Evolutionary conservation across 1,284 basidiomycete genomes (phyloP).

Genomic region (Naganishia cerealis): DNA sequence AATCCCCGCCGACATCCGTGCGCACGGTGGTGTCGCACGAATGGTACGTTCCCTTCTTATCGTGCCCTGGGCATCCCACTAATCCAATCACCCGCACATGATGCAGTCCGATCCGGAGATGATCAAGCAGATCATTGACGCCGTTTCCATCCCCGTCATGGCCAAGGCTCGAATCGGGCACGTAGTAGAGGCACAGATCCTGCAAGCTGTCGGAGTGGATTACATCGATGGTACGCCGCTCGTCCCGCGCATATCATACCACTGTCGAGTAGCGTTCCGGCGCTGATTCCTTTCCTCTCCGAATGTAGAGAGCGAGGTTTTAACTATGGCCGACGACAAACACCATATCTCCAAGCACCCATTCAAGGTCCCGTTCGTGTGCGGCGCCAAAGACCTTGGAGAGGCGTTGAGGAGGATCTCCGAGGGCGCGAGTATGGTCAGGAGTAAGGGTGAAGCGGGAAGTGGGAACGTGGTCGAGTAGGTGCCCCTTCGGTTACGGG

Average conservation of each 20-base stretch:
- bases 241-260: no score
- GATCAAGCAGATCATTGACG: constrained; percentile 93
- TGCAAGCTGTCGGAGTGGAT: constrained; percentile 91
- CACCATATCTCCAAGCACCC: constrained; percentile 77
- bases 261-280: not conserved
- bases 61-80: constrained; percentile 19
- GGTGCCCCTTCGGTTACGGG: not conserved
- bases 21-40: constrained; percentile 83
- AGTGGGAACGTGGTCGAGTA: constrained; percentile 94
- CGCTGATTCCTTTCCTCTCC: no score
- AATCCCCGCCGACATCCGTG: constrained; percentile 92
- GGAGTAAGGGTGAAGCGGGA: constrained; percentile 95
- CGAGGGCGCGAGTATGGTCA: constrained; percentile 95
- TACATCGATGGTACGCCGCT: constrained; percentile 73
- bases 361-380: constrained; percentile 74
- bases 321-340: constrained; percentile 88
- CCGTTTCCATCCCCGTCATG: constrained; percentile 77
- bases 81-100: constrained; percentile 25
- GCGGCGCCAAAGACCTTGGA: constrained; percentile 62
- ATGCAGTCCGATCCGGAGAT: constrained; percentile 84
- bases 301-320: constrained; percentile 76
- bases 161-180: constrained; percentile 80
- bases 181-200: constrained; percentile 87
- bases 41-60: constrained; percentile 63
- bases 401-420: constrained; percentile 95